These are phyloP conservation scores for Mycena amicta DNA, from an alignment of 768 basidiomycete species.

Conservation along the genomic window DNA sequence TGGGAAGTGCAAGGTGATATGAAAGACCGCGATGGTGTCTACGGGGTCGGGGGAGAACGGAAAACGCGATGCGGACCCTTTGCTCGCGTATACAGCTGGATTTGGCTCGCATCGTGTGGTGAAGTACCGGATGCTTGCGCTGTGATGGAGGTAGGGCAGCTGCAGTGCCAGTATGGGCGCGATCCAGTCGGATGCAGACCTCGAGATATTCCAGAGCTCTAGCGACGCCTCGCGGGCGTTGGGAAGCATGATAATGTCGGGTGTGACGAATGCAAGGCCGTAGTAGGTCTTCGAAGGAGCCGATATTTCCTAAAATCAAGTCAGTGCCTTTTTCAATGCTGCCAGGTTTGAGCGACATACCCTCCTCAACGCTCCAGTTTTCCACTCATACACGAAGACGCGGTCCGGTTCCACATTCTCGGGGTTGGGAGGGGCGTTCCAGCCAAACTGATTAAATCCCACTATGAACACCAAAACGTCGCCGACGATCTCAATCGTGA, in stretches of 20 bases:
- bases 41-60: conserved; percentile 29
- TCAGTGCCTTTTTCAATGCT: background rate
- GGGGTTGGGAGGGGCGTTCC: conserved; percentile 9
- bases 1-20: conserved; percentile 27
- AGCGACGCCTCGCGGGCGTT: conserved; percentile 24
- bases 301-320: conserved; percentile 13
- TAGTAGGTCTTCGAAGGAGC: conserved; percentile 24
- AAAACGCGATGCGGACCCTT: conserved; percentile 11
- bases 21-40: conserved; percentile 39
- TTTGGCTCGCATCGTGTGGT: conserved; percentile 47
- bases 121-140: conserved; percentile 26
- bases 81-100: conserved; percentile 25
- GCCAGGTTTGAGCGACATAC: conserved; percentile 27
- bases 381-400: conserved; percentile 49
- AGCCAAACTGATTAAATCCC: conserved; percentile 20
- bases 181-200: conserved; percentile 33
- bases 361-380: conserved; percentile 36
- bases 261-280: conserved; percentile 27
- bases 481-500: conserved; percentile 51
- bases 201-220: conserved; percentile 33
- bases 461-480: conserved; percentile 44
- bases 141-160: conserved; percentile 34
- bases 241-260: conserved; percentile 29
- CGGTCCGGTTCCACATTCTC: conserved; percentile 24
- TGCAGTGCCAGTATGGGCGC: conserved; percentile 28